Base-by-base conservation (phyloP, 2,329 filamentous ascomycete genomes). In the Cryphonectria naterciae region DNA sequence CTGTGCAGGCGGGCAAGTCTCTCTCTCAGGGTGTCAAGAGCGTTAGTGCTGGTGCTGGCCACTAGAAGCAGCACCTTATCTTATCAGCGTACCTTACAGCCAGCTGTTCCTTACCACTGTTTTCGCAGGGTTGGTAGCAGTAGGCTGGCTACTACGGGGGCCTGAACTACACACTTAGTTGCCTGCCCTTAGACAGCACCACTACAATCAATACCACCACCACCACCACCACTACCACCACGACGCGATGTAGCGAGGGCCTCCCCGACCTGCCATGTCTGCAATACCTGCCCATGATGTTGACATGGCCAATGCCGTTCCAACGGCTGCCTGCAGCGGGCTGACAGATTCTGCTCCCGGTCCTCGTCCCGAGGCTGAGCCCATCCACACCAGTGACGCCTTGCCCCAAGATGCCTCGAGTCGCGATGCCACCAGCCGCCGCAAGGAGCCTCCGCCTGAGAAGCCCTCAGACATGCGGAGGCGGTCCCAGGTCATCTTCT, bases 401-500 rank as follows among this genome's bases (percentile, higher is more conserved):
- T 35, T 70, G 56, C 32, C 70, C 28, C 52, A 60, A 60, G 43
- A 72, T 68, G 58, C 43, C 58, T 25, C 56, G 22, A 49, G 32
- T 43, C 54, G 41, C 67, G 61, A 32, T 58, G 54, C 39, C 19
- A 37, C 73, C 46, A 65, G 74, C 32, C 68, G 74, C 46, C 77
- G 75, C 64, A 86, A 86, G 74, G 79, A 83, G 65, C 92, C 93
- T n/a, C 93, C 95, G 52, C 91, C 93, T 41, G 95, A 98, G 83
- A 91, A 89, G 74, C 82, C 87, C 28, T 86, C 91, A 75, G 90
- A 92, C 74, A 84, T 91, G 67, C 88, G 88, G 78, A 88, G 91
- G 70, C 91, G 96, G 68, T 88, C 89, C 64, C 85, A 86, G 73
- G 92, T 98, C 66, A 90, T 99, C 73, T 80, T 93, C 73, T 95